Conservation (phyloP, 2,329 filamentous ascomycete genomes). For the Penicillium fuscoglaucum region DNA sequence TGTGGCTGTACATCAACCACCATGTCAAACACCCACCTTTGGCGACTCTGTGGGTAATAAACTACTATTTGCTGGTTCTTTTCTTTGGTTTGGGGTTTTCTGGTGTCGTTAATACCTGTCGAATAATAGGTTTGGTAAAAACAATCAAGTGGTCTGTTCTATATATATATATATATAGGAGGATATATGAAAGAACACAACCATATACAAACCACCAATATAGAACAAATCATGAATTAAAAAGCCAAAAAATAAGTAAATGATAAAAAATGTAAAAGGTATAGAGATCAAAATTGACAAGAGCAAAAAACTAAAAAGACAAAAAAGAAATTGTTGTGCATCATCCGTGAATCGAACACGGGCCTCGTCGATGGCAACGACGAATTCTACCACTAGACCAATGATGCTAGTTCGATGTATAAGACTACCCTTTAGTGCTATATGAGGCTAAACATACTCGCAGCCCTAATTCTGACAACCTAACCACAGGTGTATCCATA, state of each 20-base stretch:
- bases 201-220: background rate
- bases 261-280: no score
- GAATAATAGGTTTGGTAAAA: background rate
- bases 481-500: no score
- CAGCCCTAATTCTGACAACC: no score
- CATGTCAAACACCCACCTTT: background rate
- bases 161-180: background rate
- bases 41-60: background rate
- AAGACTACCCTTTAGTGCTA: rapidly evolving
- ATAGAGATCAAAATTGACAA: background rate
- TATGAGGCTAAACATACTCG: rapidly evolving
- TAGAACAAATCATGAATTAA: background rate
- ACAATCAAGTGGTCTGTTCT: background rate
- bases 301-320: background rate
- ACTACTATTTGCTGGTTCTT: no score
- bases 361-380: constrained; percentile 50
- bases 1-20: background rate
- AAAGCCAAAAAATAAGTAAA: background rate
- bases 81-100: background rate
- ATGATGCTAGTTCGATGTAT: constrained; percentile 37
- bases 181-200: no score
- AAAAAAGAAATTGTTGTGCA: constrained; percentile 20
- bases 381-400: constrained; percentile 50
- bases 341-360: constrained; percentile 50
- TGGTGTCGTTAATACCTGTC: no score